Percentiles rank a stretch among this genome's conserved stretches.
Evolutionary conservation across 768 basidiomycete species (phyloP).

Genomic region (Suillus tomentosus): DNA sequence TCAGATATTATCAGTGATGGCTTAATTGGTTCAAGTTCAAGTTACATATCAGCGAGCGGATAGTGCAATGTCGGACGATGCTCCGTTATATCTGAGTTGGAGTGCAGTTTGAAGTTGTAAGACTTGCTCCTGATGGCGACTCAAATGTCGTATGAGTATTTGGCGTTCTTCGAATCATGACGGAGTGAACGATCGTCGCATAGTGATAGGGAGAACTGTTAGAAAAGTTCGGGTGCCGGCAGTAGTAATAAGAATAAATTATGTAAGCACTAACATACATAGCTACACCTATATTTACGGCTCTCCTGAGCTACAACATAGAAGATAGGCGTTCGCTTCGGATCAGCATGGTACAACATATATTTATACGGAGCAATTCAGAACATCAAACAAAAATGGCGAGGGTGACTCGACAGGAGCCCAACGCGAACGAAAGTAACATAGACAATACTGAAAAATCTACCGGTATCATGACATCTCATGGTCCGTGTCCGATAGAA

Average conservation of each 20-base stretch:
- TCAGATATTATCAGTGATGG: no score
- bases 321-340: neutral
- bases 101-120: neutral
- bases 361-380: neutral
- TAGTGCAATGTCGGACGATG: neutral
- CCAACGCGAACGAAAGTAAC: conserved; percentile 19
- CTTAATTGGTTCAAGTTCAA: no score
- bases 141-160: no score
- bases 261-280: no score
- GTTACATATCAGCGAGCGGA: no score
- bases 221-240: no score
- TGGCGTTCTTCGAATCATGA: no score
- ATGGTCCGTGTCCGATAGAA: conserved; percentile 43
- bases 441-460: conserved; percentile 11
- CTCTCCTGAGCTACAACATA: neutral
- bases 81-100: neutral
- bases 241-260: no score
- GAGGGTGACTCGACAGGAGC: neutral
- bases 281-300: neutral
- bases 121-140: no score
- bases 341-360: neutral
- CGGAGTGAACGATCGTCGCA: no score
- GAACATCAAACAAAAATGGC: neutral
- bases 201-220: no score
- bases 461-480: conserved; percentile 58